Evolutionary conservation across 495 filamentous ascomycete species (phyloP).

Genomic region (Penicillium longicatenatum): DNA sequence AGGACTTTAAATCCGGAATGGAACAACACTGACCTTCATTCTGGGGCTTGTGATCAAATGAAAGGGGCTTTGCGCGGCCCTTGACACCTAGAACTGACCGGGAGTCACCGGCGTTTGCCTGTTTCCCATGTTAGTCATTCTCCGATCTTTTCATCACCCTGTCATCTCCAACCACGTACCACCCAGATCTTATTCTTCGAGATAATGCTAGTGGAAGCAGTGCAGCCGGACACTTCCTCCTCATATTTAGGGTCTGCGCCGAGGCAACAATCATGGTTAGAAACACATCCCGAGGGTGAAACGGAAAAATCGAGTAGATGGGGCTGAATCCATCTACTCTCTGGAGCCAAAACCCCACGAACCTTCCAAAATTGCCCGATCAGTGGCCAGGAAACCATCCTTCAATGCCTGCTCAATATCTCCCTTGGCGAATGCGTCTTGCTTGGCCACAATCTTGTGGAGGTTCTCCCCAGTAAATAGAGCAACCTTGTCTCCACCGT

Average conservation of each 20-base stretch:
- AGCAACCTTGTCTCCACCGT: slow-evolving; percentile 96
- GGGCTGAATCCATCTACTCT: neutral
- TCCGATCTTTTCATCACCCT: neutral
- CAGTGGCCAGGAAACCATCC: slow-evolving; percentile 95
- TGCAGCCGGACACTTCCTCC: slow-evolving; percentile 97
- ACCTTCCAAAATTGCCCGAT: slow-evolving; percentile 95
- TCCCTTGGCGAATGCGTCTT: slow-evolving; percentile 86
- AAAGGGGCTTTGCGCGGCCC: slow-evolving; percentile 93
- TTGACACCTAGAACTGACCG: slow-evolving; percentile 92
- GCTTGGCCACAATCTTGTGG: slow-evolving; percentile 90
- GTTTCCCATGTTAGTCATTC: neutral
- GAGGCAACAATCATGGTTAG: slow-evolving; percentile 5
- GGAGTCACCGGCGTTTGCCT: slow-evolving; percentile 98
- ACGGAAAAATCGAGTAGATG: neutral
- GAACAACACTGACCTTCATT: slow-evolving; percentile 73
- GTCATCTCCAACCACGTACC: slow-evolving; percentile 55
- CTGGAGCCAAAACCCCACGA: slow-evolving; percentile 30
- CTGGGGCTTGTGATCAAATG: slow-evolving; percentile 97
- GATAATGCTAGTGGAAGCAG: slow-evolving; percentile 86
- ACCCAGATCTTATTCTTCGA: slow-evolving; percentile 91
- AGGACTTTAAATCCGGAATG: neutral
- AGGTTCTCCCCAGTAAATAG: slow-evolving; percentile 90
- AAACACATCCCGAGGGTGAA: neutral
- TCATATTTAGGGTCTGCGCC: slow-evolving; percentile 91
- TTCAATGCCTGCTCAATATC: slow-evolving; percentile 95